phyloP scores from a whole-genome alignment of 176 grass and related monocot species.

The Alloteropsis semialata region DNA sequence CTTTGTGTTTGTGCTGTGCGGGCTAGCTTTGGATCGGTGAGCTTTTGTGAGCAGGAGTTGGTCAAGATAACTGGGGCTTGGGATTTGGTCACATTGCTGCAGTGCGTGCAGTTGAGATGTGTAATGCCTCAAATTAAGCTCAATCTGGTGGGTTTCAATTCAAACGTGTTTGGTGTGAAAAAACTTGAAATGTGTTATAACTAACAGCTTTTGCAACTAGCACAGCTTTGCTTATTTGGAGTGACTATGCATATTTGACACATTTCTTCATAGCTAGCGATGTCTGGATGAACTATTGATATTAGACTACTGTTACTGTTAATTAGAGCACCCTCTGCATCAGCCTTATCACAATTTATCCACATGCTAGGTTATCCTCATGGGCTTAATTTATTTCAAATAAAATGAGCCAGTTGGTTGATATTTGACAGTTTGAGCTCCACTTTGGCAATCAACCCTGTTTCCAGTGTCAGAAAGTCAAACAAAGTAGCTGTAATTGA shows the following conservation, averaged over 20 bases:
- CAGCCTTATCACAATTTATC: background rate
- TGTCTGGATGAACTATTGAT: background rate
- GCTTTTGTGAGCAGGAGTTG: background rate
- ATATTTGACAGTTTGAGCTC: conserved; percentile 5
- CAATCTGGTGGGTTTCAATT: background rate
- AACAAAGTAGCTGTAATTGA: background rate
- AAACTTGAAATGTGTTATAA: background rate
- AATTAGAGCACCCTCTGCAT: background rate
- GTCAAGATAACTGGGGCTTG: background rate
- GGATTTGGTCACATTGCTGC: background rate
- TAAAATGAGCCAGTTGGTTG: background rate
- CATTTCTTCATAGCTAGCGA: background rate
- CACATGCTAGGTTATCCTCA: background rate
- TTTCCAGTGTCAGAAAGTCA: background rate
- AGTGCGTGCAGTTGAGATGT: background rate
- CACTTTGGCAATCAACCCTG: background rate
- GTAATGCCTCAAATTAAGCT: background rate
- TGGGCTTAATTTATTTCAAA: background rate
- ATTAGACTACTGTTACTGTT: background rate
- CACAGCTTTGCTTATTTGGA: background rate
- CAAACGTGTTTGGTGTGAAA: background rate
- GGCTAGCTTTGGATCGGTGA: background rate
- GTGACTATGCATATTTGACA: background rate
- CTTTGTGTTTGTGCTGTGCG: background rate
- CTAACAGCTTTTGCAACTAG: background rate